A percentile compares a stretch with the other conserved stretches of the same genome.
These are phyloP conservation scores for Setaria italica DNA, from an alignment of 202 grass and related monocot species.

Conservation along the genomic window DNA sequence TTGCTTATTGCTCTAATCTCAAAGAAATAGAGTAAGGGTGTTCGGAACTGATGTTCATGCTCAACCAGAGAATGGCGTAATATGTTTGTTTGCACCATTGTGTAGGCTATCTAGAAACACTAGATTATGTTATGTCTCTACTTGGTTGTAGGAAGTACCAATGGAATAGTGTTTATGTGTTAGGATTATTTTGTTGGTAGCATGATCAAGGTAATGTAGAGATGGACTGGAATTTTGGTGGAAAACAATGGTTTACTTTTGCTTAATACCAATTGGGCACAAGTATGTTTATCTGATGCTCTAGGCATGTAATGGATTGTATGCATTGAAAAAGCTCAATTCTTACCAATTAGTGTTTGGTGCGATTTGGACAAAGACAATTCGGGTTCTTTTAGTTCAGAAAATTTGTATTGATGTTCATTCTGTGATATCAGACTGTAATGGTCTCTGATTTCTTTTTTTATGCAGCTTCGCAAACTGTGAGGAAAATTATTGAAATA, in stretches of 20 bases:
- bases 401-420: background rate
- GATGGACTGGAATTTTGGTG: background rate
- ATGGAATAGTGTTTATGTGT: background rate
- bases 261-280: background rate
- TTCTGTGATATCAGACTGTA: background rate
- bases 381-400: background rate
- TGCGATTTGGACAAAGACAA: background rate
- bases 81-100: background rate
- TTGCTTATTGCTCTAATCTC: background rate
- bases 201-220: slow-evolving; percentile 2
- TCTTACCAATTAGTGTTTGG: background rate
- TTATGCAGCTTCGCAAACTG: slow-evolving; percentile 81
- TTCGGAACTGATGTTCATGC: background rate
- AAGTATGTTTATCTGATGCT: background rate
- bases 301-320: background rate
- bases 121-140: background rate
- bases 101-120: background rate
- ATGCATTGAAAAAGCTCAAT: background rate
- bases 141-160: background rate
- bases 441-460: background rate
- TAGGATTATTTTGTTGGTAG: background rate
- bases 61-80: background rate
- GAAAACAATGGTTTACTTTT: background rate
- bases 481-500: slow-evolving; percentile 98
- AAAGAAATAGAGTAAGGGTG: background rate